phyloP scores from a whole-genome alignment of 768 basidiomycete genomes.

The Leccinum rimulosum region DNA sequence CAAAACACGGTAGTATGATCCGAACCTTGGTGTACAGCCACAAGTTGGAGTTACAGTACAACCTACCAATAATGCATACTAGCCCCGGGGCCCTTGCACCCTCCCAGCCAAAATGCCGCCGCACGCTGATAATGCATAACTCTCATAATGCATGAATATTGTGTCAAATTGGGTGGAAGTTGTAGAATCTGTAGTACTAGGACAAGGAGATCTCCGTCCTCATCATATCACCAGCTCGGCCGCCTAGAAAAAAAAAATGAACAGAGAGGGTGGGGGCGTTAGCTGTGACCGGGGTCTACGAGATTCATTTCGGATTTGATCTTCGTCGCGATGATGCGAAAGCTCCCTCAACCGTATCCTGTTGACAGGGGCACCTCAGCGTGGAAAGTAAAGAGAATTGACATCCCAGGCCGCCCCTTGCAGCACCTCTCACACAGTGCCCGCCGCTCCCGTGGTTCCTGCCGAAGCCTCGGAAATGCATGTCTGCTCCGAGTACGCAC shows the following conservation, averaged over 20 bases:
- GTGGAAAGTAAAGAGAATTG: slow-evolving; percentile 25
- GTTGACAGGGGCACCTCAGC: slow-evolving; percentile 29
- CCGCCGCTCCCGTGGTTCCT: slow-evolving; percentile 7
- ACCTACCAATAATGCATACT: too few relatives aligned
- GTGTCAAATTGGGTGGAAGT: too few relatives aligned
- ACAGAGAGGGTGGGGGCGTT: neutral
- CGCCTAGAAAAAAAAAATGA: neutral
- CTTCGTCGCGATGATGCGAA: slow-evolving; percentile 27
- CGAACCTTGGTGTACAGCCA: slow-evolving; percentile 21
- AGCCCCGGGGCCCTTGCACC: too few relatives aligned
- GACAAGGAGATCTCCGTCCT: neutral
- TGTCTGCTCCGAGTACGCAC: neutral
- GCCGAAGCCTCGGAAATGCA: slow-evolving; percentile 22
- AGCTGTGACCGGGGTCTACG: slow-evolving; percentile 21
- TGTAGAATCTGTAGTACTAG: too few relatives aligned
- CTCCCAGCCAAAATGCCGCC: too few relatives aligned
- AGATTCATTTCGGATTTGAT: slow-evolving; percentile 18
- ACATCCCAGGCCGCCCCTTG: slow-evolving; percentile 19
- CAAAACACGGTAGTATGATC: slow-evolving; percentile 4
- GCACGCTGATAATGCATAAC: too few relatives aligned
- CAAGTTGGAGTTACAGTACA: neutral
- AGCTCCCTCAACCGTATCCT: slow-evolving; percentile 10
- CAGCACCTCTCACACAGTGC: slow-evolving; percentile 12
- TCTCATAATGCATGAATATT: too few relatives aligned
- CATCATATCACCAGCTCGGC: neutral